phyloP scores from a whole-genome alignment of 441 rosid species.

The Pelargonium myrrhifolium region DNA sequence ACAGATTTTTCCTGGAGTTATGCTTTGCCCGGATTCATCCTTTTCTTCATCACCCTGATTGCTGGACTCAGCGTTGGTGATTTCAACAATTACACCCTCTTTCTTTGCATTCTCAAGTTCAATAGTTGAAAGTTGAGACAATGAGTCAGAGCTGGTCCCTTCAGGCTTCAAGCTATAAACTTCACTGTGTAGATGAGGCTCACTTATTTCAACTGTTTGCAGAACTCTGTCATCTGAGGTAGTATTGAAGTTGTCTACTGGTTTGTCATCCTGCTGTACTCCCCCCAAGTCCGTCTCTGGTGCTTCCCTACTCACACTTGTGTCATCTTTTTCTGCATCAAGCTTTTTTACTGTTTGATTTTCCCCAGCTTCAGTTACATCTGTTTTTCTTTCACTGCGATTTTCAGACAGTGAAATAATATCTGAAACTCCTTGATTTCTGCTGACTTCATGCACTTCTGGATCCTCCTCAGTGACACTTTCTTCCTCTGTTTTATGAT shows the following conservation, averaged over 20 bases:
- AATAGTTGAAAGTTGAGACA: not conserved
- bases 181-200: not conserved
- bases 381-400: not conserved
- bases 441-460: not conserved
- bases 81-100: not conserved
- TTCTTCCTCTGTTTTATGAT: slow-evolving; percentile 1
- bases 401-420: not conserved
- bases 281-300: not conserved
- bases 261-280: not conserved
- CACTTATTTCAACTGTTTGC: not conserved
- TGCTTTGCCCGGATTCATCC: not conserved
- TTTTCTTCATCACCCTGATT: not conserved
- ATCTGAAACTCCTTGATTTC: not conserved
- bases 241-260: not conserved
- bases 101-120: not conserved
- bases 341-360: not conserved
- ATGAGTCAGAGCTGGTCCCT: not conserved
- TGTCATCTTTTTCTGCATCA: not conserved
- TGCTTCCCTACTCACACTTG: not conserved
- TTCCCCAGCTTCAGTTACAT: not conserved
- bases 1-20: not conserved
- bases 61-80: not conserved
- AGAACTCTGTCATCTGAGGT: not conserved
- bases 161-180: not conserved
- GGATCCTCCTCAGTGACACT: not conserved